phyloP scores from a whole-genome alignment of 805 yeast species.

The Zygosaccharomyces bailii region DNA sequence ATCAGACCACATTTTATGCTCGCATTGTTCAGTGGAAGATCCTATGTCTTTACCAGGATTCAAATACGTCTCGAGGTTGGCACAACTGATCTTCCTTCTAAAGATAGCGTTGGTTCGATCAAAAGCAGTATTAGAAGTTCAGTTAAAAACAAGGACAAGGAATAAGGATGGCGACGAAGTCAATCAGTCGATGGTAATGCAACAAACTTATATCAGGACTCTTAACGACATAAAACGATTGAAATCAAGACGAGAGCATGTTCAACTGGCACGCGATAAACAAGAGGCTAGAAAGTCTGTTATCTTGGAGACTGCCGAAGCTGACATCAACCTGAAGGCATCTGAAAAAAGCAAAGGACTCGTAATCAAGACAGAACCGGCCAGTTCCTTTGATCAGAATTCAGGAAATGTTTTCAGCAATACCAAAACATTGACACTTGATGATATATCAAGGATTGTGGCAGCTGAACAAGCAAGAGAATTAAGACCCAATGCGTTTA shows the following conservation, averaged over 20 bases:
- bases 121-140: constrained; percentile 52
- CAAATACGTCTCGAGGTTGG: constrained; percentile 58
- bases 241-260: constrained; percentile 68
- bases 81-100: constrained; percentile 71
- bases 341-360: constrained; percentile 32
- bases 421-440: constrained; percentile 84
- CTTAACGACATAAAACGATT: constrained; percentile 72
- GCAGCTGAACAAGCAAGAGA: constrained; percentile 96
- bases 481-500: constrained; percentile 86
- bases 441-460: constrained; percentile 94
- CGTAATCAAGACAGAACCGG: constrained; percentile 32
- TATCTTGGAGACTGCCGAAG: constrained; percentile 51
- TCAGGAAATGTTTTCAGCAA: constrained; percentile 52
- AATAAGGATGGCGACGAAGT: constrained; percentile 9
- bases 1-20: constrained; percentile 48
- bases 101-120: constrained; percentile 82
- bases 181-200: constrained; percentile 28
- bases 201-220: constrained; percentile 62
- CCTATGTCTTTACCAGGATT: constrained; percentile 54
- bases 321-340: constrained; percentile 23
- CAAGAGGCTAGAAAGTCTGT: constrained; percentile 64
- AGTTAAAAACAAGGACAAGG: constrained; percentile 21
- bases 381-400: constrained; percentile 45
- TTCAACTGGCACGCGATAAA: constrained; percentile 44
- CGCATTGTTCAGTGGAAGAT: constrained; percentile 54